phyloP scores from a whole-genome alignment of 2,329 filamentous ascomycete genomes.

The Beauveria pseudobassiana region DNA sequence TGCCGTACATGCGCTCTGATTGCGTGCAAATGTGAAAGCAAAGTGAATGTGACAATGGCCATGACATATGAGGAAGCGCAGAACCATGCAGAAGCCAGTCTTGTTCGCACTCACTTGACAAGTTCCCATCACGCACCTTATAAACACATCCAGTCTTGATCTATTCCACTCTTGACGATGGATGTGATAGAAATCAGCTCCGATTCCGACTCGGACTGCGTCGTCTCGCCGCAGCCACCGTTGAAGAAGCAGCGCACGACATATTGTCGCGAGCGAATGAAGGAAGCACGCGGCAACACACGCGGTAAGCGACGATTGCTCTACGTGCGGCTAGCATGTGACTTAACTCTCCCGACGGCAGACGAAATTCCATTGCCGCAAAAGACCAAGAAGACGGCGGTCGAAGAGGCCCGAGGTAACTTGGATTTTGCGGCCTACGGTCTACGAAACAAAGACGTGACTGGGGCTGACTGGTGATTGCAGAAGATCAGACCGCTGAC shows the following conservation, averaged over 20 bases:
- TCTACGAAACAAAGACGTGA: background rate
- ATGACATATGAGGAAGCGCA: conserved; percentile 13
- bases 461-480: background rate
- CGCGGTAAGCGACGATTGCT: background rate
- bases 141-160: background rate
- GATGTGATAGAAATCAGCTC: conserved; percentile 10
- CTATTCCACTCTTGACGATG: conserved; percentile 5
- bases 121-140: conserved; percentile 8
- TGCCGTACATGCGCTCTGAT: background rate
- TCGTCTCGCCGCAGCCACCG: background rate
- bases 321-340: background rate
- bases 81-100: background rate
- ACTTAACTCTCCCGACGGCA: background rate
- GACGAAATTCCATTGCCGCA: background rate
- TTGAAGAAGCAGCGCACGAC: background rate
- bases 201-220: conserved; percentile 6
- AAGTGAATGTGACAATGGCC: background rate
- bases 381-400: background rate
- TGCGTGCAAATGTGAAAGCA: background rate
- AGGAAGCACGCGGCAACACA: background rate
- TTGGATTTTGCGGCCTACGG: too few species aligned
- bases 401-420: background rate
- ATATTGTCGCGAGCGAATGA: background rate
- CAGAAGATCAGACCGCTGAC: too few species aligned
- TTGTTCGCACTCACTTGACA: background rate